Evolutionary conservation across 768 basidiomycete species (phyloP), one percentile per base, ranked within the genome.

Genomic region (Collybia sp.): DNA sequence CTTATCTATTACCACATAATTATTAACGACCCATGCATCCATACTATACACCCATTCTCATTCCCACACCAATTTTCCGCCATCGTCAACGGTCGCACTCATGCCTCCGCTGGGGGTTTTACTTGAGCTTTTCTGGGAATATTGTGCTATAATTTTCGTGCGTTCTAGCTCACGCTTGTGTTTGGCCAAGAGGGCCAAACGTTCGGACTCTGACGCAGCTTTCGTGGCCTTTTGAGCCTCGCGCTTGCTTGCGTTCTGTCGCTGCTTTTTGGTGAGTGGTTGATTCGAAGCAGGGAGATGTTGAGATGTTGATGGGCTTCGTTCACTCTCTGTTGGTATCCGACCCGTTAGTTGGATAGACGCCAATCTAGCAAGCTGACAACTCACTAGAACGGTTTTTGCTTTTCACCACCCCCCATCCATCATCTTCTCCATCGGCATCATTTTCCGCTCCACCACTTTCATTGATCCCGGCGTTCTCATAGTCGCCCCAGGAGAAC

Each of bases 401-500:
- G 53, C 79, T 78, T 64, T 71, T 77, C 53, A 92, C 87, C 36
- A 88, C 77, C 17, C 80, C 85, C 90, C 88, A 91, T 2, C 81
- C 85, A 42, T 84, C 87, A 44, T 88, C 88, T 58, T 86, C 87
- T 19, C 76, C 80, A 47, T 81, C 84, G 4, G 77, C 80, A 37
- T 81, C 82, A 41, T 74, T 73, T n/a, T 70, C 72, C 10, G 64
- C 72, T 33, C 63, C 59, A 30, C 52, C 64, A 13, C 57, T 57
- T 42, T 76, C 61, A 12, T 57, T 58, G 25, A 63, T 56, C 32
- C 59, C 72, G 16, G 78, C 78, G 43, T 88, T 83, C 46, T 88
- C 88, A 55, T 88, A 88, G 66, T 89, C 86, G 0, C 66, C 81
- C 87, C 83, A 87, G 0, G 84, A 79, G 59, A 83, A 85, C 0